These are phyloP conservation scores for Trichoderma citrinoviride DNA, from an alignment of 2,329 filamentous ascomycete genomes.

Conservation along the genomic window DNA sequence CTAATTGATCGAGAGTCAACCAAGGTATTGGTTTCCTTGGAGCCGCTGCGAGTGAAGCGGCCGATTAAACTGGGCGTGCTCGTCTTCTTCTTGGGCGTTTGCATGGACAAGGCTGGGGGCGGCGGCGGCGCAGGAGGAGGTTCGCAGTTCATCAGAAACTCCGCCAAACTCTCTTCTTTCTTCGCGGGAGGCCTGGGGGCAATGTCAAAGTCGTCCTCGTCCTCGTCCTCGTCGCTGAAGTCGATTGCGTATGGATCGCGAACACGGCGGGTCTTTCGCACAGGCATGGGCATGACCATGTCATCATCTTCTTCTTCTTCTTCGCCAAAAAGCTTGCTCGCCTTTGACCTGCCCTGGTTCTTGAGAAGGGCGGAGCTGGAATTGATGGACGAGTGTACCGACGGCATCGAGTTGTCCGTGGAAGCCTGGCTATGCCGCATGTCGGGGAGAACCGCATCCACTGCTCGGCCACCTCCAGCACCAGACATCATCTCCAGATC, in stretches of 20 bases:
- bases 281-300: conserved; percentile 47
- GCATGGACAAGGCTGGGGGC: conserved; percentile 37
- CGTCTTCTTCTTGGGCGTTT: conserved; percentile 58
- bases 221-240: conserved; percentile 65
- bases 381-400: conserved; percentile 64
- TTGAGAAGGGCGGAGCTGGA: conserved; percentile 69
- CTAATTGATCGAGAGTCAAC: conserved; percentile 37
- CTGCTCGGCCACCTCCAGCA: conserved; percentile 53
- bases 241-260: conserved; percentile 95
- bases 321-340: conserved; percentile 45
- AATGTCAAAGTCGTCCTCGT: conserved; percentile 49
- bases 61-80: conserved; percentile 60
- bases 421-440: conserved; percentile 57
- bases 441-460: conserved; percentile 57
- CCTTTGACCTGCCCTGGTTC: conserved; percentile 36
- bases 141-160: conserved; percentile 69
- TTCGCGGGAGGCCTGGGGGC: conserved; percentile 40
- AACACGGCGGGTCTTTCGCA: conserved; percentile 72
- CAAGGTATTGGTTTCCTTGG: conserved; percentile 29
- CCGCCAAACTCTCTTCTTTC: conserved; percentile 66
- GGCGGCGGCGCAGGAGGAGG: conserved; percentile 51
- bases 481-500: conserved; percentile 74
- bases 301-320: conserved; percentile 44
- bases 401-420: conserved; percentile 56
- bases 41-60: conserved; percentile 47